A percentile compares a stretch with the other conserved stretches of the same genome.
phyloP scores from a whole-genome alignment of 2,329 filamentous ascomycete species.

The Cordyceps cateniannulata region DNA sequence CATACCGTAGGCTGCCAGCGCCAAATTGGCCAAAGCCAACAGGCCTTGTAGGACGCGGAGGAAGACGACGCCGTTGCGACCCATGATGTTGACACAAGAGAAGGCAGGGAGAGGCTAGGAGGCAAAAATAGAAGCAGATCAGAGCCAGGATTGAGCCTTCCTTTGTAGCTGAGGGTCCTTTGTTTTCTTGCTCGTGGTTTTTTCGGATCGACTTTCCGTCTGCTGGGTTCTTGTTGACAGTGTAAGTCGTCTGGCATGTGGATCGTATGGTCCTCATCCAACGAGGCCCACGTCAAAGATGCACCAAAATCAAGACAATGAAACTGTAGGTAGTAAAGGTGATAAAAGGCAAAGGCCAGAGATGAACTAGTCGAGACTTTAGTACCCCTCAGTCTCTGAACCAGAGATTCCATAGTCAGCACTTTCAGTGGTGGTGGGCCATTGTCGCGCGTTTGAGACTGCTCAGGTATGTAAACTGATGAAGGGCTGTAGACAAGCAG shows the following conservation, averaged over 20 bases:
- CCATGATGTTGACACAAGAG: neutral
- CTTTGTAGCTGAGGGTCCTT: neutral
- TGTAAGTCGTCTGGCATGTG: slow-evolving; percentile 10
- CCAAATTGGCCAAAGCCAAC: slow-evolving; percentile 40
- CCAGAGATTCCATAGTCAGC: neutral
- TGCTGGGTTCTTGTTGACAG: slow-evolving; percentile 3
- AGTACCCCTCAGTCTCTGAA: neutral
- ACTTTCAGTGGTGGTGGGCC: neutral
- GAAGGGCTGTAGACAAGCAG: neutral
- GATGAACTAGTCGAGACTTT: neutral
- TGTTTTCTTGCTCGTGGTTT: neutral
- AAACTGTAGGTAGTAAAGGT: neutral
- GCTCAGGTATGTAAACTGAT: neutral
- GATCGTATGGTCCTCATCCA: neutral
- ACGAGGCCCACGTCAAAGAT: neutral
- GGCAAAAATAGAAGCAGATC: neutral
- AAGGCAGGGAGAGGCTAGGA: neutral
- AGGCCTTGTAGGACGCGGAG: slow-evolving; percentile 37
- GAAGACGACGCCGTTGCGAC: neutral
- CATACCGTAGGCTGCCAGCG: slow-evolving; percentile 45
- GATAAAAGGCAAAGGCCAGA: neutral
- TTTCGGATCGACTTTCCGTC: neutral
- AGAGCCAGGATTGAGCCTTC: neutral
- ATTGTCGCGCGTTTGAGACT: slow-evolving; percentile 1
- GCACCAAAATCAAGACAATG: neutral